Conservation (phyloP, 164 flowering plant species). For the Stephania cephalantha region DNA sequence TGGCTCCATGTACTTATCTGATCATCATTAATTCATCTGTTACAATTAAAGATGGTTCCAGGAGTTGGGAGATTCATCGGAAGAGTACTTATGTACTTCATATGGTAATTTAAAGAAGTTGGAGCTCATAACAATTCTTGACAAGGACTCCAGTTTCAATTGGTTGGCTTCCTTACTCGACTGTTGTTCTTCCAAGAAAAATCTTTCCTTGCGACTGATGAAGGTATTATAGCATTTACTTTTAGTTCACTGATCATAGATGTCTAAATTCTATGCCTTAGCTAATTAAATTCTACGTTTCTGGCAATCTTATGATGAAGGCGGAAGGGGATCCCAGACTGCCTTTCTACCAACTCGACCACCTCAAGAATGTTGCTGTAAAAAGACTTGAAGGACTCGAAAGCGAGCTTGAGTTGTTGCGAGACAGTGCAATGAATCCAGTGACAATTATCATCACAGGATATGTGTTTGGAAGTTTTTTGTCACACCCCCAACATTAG, state of each 20-base stretch:
- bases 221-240: background rate
- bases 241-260: background rate
- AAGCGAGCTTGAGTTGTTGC: background rate
- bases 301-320: background rate
- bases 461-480: background rate
- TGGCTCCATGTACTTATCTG: background rate
- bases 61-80: background rate
- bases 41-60: background rate
- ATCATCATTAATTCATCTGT: background rate
- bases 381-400: background rate
- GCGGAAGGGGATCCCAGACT: background rate
- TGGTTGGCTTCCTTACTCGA: background rate
- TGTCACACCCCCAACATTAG: no score
- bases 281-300: background rate
- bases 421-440: background rate
- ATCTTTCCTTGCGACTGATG: background rate
- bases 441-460: background rate
- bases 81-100: background rate
- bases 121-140: background rate
- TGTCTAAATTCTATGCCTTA: background rate
- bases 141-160: background rate
- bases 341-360: background rate
- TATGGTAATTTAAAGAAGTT: background rate
- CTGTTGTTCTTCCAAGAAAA: background rate
- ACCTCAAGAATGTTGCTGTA: constrained; percentile 1